Evolutionary conservation across 805 yeast species (phyloP), one percentile per base, ranked within the genome.

Genomic region (Wickerhamiella siamensis): DNA sequence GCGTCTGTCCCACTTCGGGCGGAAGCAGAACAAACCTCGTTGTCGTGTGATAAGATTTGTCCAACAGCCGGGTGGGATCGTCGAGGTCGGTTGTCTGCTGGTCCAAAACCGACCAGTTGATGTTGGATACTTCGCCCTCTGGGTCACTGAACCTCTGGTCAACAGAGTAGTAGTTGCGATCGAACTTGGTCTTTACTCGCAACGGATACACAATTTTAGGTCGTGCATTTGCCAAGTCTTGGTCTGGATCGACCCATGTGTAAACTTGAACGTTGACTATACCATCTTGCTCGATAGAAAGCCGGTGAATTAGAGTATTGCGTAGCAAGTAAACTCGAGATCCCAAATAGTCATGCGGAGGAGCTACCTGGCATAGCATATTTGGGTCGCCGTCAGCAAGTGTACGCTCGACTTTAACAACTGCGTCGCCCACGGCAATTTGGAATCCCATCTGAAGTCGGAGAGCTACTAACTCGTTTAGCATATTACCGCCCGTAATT

Each of bases 71-170:
- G 43, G 74, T 62, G 1, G 75, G 72, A 49, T 84, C 95, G 22
- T 79, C 86, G 56, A 79, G 82, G 3, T 98, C 98, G 0, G 96
- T 94, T n/a, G 87, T 59, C 19, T 74, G 72, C 54, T 84, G 95
- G 62, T 91, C 99, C 50, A 87, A 68, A 47, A 77, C 80, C 51
- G 87, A 87, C 98, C 98, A 91, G 47, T 87, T 86, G 18, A 33
- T 15, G 31, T 17, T 72, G 12, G 49, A 46, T 15, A 20, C 40
- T 12, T 56, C 52, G n/a, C 54, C 38, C 5, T 54, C 51, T 1
- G 69, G 70, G 14, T 68, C 67, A 16, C 72, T 61, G 2, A 77
- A 73, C 45, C 74, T 75, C 5, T 79, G 70, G 42, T 64, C 66
- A 1, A 84, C 69, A 2, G 70, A 64, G 19, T 73, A 63, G 53